phyloP scores from a whole-genome alignment of 1,284 basidiomycete genomes.

The Cryptococcus sp. region DNA sequence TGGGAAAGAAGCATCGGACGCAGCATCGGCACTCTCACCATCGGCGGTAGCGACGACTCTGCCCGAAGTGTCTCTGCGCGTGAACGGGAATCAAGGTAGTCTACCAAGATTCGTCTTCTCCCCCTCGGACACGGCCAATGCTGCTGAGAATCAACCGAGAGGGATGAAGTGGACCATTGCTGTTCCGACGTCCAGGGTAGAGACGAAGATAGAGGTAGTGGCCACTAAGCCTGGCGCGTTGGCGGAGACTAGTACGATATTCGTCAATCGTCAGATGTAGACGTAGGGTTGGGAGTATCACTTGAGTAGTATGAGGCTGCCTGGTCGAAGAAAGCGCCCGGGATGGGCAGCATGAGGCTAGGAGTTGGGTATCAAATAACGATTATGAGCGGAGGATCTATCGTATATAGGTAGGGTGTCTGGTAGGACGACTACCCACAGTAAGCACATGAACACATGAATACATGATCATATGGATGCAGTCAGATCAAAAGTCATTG shows the following conservation, averaged over 20 bases:
- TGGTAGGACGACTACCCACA: too few relatives aligned
- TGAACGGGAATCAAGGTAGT: constrained; percentile 38
- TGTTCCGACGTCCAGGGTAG: constrained; percentile 30
- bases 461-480: too few relatives aligned
- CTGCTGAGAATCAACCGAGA: constrained; percentile 15
- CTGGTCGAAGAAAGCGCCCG: too few relatives aligned
- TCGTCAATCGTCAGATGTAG: constrained; percentile 40
- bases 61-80: constrained; percentile 34
- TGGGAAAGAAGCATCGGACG: background rate
- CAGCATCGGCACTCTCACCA: constrained; percentile 5
- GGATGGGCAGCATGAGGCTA: too few relatives aligned
- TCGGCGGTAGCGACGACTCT: constrained; percentile 6
- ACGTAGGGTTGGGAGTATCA: too few relatives aligned
- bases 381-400: too few relatives aligned
- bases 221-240: constrained; percentile 33
- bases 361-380: too few relatives aligned
- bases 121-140: background rate
- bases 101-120: constrained; percentile 24
- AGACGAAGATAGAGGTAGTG: constrained; percentile 44
- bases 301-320: too few relatives aligned
- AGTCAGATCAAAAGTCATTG: too few relatives aligned
- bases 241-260: constrained; percentile 43
- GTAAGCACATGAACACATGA: too few relatives aligned
- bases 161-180: constrained; percentile 41
- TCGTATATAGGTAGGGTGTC: too few relatives aligned